Evolutionary conservation across 306 rosid genomes (phyloP), one percentile per base, ranked within the genome.

Genomic region (cucumber (Cucumis sativus)): DNA sequence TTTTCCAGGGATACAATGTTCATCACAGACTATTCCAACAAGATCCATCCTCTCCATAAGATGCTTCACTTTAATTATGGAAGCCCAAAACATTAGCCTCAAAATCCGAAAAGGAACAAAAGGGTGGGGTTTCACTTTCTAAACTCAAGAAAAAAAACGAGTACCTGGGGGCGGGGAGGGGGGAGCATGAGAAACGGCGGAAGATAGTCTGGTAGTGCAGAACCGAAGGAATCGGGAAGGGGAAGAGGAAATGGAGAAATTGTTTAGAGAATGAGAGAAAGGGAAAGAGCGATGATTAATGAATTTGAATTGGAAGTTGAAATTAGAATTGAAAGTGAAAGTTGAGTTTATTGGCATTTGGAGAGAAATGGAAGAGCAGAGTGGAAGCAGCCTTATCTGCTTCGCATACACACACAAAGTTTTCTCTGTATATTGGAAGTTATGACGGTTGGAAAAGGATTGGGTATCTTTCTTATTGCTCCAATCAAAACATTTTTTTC

Each of bases 11-110:
- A 81, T 81, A 81, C 86, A 90, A 59, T 89, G 83, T 61, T 86
- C 80, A 25, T 83, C 86, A 72, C 81, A 82, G 55, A 52, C 62
- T 56, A 94, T 85, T 61, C 93, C 97, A 79, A 94, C 79, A 79
- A 80, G 85, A 80, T 86, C 96, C 84, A 87, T 61, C 83, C 87
- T 88, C 83, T 91, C 87, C 87, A 84, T 90, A 79, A 94, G 79
- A 40, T 82, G 71, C 51, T 81, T 75, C 79, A 84, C 86, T 83
- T 79, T 85, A 39, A 23, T 23, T 23, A 23, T 84, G 81, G 30
- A 25, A 37, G 30, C 60, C 86, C 47, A 70, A 66, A 52, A 62
- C 71, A 74, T 68, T 69, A 77, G 77, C 88, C 52, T 83, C 85
- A 80, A 49, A 56, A 75, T 86, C 88, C 74, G 82, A 82, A 7